Evolutionary conservation across 2,329 filamentous ascomycete species (phyloP).

Genomic region (Bipolaris victoriae): DNA sequence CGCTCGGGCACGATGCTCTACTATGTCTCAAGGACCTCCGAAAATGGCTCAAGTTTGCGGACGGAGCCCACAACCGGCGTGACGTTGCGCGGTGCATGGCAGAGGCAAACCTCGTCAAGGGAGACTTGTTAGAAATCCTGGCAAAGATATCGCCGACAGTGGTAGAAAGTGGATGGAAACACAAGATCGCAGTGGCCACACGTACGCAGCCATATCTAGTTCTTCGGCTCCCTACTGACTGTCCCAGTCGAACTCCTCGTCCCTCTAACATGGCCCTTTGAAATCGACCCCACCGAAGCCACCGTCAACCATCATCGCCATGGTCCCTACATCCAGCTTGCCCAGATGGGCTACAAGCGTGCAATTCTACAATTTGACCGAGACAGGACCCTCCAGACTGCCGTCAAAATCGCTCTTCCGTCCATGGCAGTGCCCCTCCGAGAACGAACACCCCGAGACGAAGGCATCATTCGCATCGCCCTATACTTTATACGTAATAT

Average conservation of each 20-base stretch:
- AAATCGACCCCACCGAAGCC: constrained; percentile 78
- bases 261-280: constrained; percentile 91
- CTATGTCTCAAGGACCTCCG: constrained; percentile 92
- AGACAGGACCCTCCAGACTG: constrained; percentile 77
- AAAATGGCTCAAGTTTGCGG: constrained; percentile 93
- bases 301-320: constrained; percentile 93
- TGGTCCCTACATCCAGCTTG: constrained; percentile 84
- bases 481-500: constrained; percentile 91
- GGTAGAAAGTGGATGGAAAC: constrained; percentile 74
- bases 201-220: constrained; percentile 48
- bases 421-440: constrained; percentile 80
- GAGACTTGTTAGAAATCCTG: constrained; percentile 88
- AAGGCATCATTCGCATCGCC: constrained; percentile 89
- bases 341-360: constrained; percentile 88
- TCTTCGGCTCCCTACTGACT: constrained; percentile 22
- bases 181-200: constrained; percentile 81
- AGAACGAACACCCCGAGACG: constrained; percentile 79
- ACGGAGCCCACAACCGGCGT: constrained; percentile 90
- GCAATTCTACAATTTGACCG: constrained; percentile 84
- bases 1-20: constrained; percentile 89
- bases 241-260: constrained; percentile 79
- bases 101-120: constrained; percentile 89
- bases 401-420: constrained; percentile 80
- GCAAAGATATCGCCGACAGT: constrained; percentile 74
- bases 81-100: constrained; percentile 92